phyloP scores from a whole-genome alignment of 192 early-diverging fungal species.

The Linderina pennispora region DNA sequence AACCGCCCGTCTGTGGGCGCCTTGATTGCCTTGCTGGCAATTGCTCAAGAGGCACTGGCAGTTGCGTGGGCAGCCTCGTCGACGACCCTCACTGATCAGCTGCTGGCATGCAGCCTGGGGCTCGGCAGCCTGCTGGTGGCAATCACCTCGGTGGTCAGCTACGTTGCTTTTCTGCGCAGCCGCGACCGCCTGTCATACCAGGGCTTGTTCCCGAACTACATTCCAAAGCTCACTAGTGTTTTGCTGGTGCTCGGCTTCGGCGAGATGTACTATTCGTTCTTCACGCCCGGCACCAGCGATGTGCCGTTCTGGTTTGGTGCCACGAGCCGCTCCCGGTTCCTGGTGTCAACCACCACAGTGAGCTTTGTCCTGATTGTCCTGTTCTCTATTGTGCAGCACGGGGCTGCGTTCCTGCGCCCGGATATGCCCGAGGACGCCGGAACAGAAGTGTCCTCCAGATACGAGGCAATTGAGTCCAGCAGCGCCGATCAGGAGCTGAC shows the following conservation, averaged over 20 bases:
- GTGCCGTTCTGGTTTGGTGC: constrained; percentile 17
- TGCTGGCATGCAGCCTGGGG: background rate
- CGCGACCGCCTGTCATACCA: constrained; percentile 4
- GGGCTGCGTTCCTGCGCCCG: constrained; percentile 17
- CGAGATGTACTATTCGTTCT: constrained; percentile 31
- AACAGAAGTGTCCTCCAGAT: no score
- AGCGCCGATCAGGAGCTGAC: constrained; percentile 2
- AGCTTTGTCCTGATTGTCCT: background rate
- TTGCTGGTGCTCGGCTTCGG: constrained; percentile 4
- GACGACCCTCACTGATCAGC: background rate
- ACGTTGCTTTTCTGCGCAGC: background rate
- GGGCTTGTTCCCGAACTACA: constrained; percentile 22
- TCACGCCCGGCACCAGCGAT: constrained; percentile 1
- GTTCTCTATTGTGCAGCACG: constrained; percentile 11
- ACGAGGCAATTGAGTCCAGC: background rate
- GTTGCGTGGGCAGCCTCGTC: background rate
- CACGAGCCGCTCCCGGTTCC: constrained; percentile 9
- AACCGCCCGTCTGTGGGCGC: constrained; percentile 11
- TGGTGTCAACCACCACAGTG: constrained; percentile 3
- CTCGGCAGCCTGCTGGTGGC: constrained; percentile 4
- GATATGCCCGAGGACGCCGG: background rate
- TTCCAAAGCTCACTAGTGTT: constrained; percentile 2
- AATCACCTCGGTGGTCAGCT: background rate
- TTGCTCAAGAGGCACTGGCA: constrained; percentile 4
- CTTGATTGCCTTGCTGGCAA: background rate